phyloP scores from a whole-genome alignment of 495 filamentous ascomycete genomes.

The Trichoderma erinaceum region DNA sequence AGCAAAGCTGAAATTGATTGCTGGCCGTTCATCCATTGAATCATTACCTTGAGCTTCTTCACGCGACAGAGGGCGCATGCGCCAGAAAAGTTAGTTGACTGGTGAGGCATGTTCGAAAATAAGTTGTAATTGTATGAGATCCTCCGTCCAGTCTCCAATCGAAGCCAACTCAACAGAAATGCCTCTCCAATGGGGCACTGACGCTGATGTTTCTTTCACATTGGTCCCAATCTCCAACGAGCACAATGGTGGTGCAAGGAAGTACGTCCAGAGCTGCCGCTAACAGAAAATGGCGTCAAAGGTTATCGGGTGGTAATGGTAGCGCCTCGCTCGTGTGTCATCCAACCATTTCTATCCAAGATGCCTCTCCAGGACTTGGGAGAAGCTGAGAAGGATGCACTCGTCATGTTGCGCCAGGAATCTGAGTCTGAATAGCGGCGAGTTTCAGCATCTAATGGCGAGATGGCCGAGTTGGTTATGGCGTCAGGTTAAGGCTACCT shows the following conservation, averaged over 20 bases:
- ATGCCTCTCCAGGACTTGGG: background rate
- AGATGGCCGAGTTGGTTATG: conserved; percentile 14
- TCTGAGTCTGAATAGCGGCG: background rate
- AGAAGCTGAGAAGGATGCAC: background rate
- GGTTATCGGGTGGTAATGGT: too few species aligned
- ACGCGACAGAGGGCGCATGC: conserved; percentile 2
- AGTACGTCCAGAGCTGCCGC: too few species aligned
- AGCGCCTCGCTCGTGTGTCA: background rate
- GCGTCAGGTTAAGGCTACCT: conserved; percentile 14
- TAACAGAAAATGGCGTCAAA: background rate
- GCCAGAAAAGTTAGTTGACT: background rate
- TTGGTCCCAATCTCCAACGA: too few species aligned
- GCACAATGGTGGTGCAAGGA: too few species aligned
- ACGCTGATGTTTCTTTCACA: background rate
- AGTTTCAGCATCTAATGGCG: background rate
- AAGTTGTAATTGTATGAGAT: background rate
- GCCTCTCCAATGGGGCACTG: background rate
- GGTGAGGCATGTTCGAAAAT: background rate
- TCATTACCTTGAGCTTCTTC: conserved; percentile 7
- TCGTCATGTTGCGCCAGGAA: background rate
- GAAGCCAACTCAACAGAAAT: background rate
- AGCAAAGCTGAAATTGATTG: background rate
- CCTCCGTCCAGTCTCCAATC: background rate
- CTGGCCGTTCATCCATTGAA: background rate
- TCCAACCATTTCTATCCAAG: background rate